Evolutionary conservation across 495 filamentous ascomycete species (phyloP).

Genomic region (Penicillium bialowiezense): DNA sequence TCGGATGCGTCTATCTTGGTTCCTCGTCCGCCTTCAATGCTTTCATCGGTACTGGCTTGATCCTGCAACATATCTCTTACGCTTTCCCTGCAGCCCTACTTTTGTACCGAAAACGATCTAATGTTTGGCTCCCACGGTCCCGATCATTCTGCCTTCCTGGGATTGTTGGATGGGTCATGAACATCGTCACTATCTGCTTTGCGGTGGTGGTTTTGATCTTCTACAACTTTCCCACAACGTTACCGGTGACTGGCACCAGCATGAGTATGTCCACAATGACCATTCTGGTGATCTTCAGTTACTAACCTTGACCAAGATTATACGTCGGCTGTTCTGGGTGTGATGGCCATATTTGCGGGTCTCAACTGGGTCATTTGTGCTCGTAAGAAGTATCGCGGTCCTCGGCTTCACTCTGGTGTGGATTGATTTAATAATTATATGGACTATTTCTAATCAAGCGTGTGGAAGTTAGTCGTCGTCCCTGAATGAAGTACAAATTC

Average conservation of each 20-base stretch:
- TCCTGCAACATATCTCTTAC: slow-evolving; percentile 20
- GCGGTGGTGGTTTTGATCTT: slow-evolving; percentile 18
- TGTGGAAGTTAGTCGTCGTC: no score
- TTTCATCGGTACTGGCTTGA: slow-evolving; percentile 13
- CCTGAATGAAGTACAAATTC: no score
- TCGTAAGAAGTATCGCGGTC: slow-evolving; percentile 28
- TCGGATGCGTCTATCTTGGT: slow-evolving; percentile 28
- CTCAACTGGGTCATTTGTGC: slow-evolving; percentile 30
- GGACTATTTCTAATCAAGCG: no score
- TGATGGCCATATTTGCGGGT: slow-evolving; percentile 24
- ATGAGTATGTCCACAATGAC: slow-evolving; percentile 11
- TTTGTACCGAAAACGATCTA: slow-evolving; percentile 12
- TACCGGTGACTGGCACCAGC: slow-evolving; percentile 13
- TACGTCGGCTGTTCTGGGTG: slow-evolving; percentile 26
- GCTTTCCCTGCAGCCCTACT: slow-evolving; percentile 16
- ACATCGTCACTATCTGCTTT: slow-evolving; percentile 13
- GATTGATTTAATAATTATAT: neutral
- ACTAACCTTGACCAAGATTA: slow-evolving; percentile 19
- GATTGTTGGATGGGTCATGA: slow-evolving; percentile 11
- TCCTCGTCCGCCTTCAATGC: slow-evolving; percentile 25
- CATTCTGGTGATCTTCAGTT: neutral
- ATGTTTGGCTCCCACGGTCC: slow-evolving; percentile 4
- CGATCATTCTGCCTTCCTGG: slow-evolving; percentile 8
- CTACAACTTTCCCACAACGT: slow-evolving; percentile 12
- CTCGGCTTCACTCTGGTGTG: slow-evolving; percentile 17